Base-by-base conservation (phyloP, 2,329 filamentous ascomycete species). In the Penicillium polonicum region DNA sequence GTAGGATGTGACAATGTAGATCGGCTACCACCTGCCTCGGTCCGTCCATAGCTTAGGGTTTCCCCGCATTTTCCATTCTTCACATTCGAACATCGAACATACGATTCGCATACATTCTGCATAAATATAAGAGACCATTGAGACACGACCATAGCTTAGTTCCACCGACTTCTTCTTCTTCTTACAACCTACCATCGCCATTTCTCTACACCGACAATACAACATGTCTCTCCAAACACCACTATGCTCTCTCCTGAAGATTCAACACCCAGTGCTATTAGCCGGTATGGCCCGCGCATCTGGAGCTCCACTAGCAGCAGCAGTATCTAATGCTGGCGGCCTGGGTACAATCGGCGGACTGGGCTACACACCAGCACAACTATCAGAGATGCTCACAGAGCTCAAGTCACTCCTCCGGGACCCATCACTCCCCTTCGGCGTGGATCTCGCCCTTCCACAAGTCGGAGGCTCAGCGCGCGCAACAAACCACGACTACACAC, bases 401-500 rank as follows among this genome's bases (percentile, higher is more conserved):
- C 86, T 97, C 69, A 97, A 97, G 79, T 81, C 85, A 13, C 82
- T 88, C 63, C 84, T 97, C 2, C 69, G 68, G 5, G 79, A 82
- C 51, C 86, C 88, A 0, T 81, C 83, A 44, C 83, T 96, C 5
- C 90, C 92, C 0, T 97, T 97, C 73, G 93, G 92, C 65, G 86
- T 97, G 33, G 93, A 97, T 74, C 86, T 97, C 2, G 92, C 92
- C 0, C 84, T 97, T 13, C 92, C 93, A 1, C 92, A 97, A 77
- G 82, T 97, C 55, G 93, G 93, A 56, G 91, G 89, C 41, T 81
- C 78, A 35, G 93, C 93, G 7, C 86, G 93, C 63, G 89, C 90
- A 74, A 97, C 93, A 4, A 97, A 97, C 78, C 91, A 96, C 77
- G 93, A 97, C 76, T 97, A 97, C 80, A 97, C 93, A 0, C 83